Conservation (phyloP, 106 monocot genomes). For the Cymbidium sinense region DNA sequence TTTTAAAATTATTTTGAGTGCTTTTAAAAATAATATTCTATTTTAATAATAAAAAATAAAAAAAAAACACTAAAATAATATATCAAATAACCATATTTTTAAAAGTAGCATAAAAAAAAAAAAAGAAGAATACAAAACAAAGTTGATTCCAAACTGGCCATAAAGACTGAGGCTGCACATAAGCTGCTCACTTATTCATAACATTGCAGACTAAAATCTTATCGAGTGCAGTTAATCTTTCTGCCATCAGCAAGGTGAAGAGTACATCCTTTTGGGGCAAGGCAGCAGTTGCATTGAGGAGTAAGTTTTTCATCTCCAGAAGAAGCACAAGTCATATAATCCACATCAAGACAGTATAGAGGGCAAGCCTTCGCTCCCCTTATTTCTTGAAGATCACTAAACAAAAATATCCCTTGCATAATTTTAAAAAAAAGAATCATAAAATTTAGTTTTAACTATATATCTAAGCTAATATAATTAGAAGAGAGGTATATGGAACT, state of each 20-base stretch:
- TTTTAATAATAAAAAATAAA: too few species aligned
- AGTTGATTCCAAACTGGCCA: too few species aligned
- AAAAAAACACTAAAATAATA: too few species aligned
- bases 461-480: background rate
- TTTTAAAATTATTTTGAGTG: too few species aligned
- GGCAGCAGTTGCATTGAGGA: conserved; percentile 42
- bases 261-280: conserved; percentile 33
- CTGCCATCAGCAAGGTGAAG: conserved; percentile 40
- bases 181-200: background rate
- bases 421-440: background rate
- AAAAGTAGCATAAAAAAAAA: too few species aligned
- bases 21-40: too few species aligned
- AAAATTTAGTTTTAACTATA: background rate
- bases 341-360: conserved; percentile 28
- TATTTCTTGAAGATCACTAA: conserved; percentile 3
- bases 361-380: conserved; percentile 25
- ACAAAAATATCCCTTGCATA: conserved; percentile 18
- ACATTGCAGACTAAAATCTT: background rate
- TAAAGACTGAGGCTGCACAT: background rate
- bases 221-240: background rate
- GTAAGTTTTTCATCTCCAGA: conserved; percentile 24
- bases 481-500: background rate
- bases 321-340: conserved; percentile 44
- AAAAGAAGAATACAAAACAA: too few species aligned
- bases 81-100: too few species aligned